phyloP scores from a whole-genome alignment of 805 yeast genomes.

The Cyberlindnera lachancei region DNA sequence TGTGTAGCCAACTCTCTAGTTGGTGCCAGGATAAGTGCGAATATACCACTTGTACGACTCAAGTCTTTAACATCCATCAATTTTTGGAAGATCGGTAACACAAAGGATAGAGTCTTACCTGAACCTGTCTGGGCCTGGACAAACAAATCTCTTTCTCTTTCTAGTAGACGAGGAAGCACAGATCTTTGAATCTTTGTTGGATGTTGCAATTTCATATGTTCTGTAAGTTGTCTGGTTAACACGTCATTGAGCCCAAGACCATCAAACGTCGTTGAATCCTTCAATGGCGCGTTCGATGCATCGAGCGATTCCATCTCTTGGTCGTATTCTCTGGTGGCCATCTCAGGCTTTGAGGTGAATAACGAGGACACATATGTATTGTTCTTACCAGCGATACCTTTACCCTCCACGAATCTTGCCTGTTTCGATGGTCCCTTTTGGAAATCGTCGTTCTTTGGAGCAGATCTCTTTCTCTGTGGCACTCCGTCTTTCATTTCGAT shows the following conservation, averaged over 20 bases:
- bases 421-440: slow-evolving; percentile 26
- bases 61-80: slow-evolving; percentile 48
- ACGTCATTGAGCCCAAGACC: slow-evolving; percentile 61
- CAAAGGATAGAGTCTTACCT: slow-evolving; percentile 88
- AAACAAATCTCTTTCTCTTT: slow-evolving; percentile 53
- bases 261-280: slow-evolving; percentile 58
- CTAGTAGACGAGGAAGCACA: slow-evolving; percentile 57
- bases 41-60: slow-evolving; percentile 68
- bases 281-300: slow-evolving; percentile 82
- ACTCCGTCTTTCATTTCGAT: slow-evolving; percentile 2
- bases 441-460: slow-evolving; percentile 5
- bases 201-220: slow-evolving; percentile 43
- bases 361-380: slow-evolving; percentile 78
- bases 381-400: slow-evolving; percentile 45
- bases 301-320: slow-evolving; percentile 26
- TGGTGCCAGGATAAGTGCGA: slow-evolving; percentile 85
- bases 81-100: slow-evolving; percentile 73
- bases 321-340: slow-evolving; percentile 30
- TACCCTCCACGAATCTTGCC: slow-evolving; percentile 37
- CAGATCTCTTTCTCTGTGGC: slow-evolving; percentile 10
- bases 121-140: slow-evolving; percentile 98
- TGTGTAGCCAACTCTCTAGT: slow-evolving; percentile 94
- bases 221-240: slow-evolving; percentile 47
- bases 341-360: slow-evolving; percentile 64
- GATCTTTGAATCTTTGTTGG: slow-evolving; percentile 88